These are phyloP conservation scores for Afroboletus lepidellus DNA, from an alignment of 1,284 basidiomycete species.

Conservation along the genomic window DNA sequence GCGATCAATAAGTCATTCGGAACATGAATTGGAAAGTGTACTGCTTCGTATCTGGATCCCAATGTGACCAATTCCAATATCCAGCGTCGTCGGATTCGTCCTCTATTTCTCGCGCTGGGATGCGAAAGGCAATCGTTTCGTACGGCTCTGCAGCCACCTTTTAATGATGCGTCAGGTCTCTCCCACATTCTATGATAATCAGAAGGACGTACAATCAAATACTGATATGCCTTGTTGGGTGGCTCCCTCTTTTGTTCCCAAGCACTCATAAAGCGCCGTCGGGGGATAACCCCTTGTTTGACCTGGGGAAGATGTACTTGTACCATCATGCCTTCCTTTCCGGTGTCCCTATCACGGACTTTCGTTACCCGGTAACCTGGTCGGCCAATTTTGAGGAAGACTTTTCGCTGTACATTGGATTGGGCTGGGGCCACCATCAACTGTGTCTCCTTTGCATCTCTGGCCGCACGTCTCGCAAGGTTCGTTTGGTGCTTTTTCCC, in stretches of 20 bases:
- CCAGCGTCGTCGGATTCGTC: conserved; percentile 88
- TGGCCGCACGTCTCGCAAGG: conserved; percentile 91
- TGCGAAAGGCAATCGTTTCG: conserved; percentile 97
- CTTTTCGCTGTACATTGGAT: conserved; percentile 79
- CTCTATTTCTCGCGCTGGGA: conserved; percentile 96
- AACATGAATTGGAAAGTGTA: conserved; percentile 96
- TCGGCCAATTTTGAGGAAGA: conserved; percentile 96
- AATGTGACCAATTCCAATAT: conserved; percentile 95
- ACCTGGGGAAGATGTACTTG: conserved; percentile 96
- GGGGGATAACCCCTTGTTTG: conserved; percentile 81
- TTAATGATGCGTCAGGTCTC: conserved; percentile 10
- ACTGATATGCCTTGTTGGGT: conserved; percentile 95
- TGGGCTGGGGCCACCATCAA: conserved; percentile 81
- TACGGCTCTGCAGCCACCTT: conserved; percentile 98
- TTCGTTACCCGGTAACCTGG: conserved; percentile 94
- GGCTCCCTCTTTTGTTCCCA: conserved; percentile 97
- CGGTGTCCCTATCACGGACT: conserved; percentile 74
- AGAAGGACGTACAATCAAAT: conserved; percentile 80
- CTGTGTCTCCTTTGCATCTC: conserved; percentile 91
- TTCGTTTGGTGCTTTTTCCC: conserved; percentile 99
- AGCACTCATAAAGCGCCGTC: conserved; percentile 94
- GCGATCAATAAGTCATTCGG: conserved; percentile 45
- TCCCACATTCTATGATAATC: conserved; percentile 1
- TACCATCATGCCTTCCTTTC: conserved; percentile 93
- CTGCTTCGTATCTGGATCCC: conserved; percentile 96